Evolutionary conservation across 1,284 basidiomycete genomes (phyloP).

Genomic region (Melampsora occidentalis): DNA sequence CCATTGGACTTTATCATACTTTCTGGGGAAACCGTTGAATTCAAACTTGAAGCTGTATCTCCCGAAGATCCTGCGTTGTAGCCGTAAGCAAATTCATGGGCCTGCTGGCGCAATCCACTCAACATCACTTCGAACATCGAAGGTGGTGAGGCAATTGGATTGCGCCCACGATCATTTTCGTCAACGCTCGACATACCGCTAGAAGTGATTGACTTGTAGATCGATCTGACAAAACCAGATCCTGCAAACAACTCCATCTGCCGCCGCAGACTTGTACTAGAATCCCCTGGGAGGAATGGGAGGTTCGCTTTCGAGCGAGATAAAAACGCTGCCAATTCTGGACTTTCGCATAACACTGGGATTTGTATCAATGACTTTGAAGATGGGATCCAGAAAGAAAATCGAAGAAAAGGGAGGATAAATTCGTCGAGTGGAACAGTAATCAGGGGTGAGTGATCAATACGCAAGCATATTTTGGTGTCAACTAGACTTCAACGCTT

Average conservation of each 20-base stretch:
- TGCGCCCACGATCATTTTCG: slow-evolving; percentile 73
- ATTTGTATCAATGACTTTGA: slow-evolving; percentile 68
- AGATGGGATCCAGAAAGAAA: slow-evolving; percentile 3
- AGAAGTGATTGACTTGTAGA: slow-evolving; percentile 82
- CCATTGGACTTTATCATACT: neutral
- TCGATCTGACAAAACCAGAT: slow-evolving; percentile 68
- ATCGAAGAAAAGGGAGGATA: slow-evolving; percentile 53
- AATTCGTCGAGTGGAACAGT: neutral
- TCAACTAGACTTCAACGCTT: neutral
- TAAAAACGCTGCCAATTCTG: slow-evolving; percentile 78
- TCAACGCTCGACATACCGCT: slow-evolving; percentile 56
- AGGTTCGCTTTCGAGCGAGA: slow-evolving; percentile 78
- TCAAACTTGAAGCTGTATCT: slow-evolving; percentile 55
- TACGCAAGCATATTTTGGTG: neutral
- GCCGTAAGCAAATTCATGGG: slow-evolving; percentile 76
- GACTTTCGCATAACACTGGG: slow-evolving; percentile 73
- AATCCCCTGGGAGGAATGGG: slow-evolving; percentile 52
- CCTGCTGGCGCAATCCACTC: slow-evolving; percentile 77
- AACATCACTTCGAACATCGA: slow-evolving; percentile 93
- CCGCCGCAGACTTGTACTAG: slow-evolving; percentile 23
- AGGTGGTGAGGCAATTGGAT: slow-evolving; percentile 68
- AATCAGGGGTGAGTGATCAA: neutral
- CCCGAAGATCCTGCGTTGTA: slow-evolving; percentile 66
- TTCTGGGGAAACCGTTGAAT: slow-evolving; percentile 12
- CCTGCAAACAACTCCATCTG: slow-evolving; percentile 60